phyloP scores from a whole-genome alignment of 1,284 basidiomycete species.

The Ceratobasidium sp. region DNA sequence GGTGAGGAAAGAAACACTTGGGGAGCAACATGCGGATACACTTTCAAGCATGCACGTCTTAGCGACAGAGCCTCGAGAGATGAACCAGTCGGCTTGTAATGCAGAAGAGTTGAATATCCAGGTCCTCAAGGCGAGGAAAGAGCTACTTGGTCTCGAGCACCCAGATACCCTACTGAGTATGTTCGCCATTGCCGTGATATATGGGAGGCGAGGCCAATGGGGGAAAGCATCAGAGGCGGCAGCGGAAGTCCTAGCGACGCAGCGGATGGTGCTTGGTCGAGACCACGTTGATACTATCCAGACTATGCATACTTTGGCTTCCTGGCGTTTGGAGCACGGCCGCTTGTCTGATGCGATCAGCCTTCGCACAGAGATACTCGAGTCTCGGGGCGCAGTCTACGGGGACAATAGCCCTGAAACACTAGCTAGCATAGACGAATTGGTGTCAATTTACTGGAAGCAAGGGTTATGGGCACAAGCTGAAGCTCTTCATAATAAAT shows the following conservation, averaged over 20 bases:
- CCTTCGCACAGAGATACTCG: not conserved
- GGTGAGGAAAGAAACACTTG: constrained; percentile 6
- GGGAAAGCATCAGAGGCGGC: not conserved
- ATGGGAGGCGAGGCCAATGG: not conserved
- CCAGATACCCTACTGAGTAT: not conserved
- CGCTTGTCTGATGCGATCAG: not conserved
- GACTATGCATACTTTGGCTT: not conserved
- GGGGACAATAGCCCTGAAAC: not conserved
- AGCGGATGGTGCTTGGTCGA: not conserved
- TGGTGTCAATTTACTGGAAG: not conserved
- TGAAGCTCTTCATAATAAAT: not conserved
- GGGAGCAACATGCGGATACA: not conserved
- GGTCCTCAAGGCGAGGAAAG: not conserved
- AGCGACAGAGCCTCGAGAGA: not conserved
- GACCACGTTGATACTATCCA: not conserved
- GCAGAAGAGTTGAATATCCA: too few species aligned
- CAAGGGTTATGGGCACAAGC: not conserved
- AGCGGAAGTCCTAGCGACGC: not conserved
- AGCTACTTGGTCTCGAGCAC: too few species aligned
- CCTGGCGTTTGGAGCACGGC: not conserved
- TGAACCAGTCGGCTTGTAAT: not conserved
- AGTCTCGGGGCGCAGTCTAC: not conserved
- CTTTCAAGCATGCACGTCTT: not conserved
- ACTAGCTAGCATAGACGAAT: not conserved
- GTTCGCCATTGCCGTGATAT: not conserved